phyloP scores from a whole-genome alignment of 1,284 basidiomycete species.

The Puccinia hordei region DNA sequence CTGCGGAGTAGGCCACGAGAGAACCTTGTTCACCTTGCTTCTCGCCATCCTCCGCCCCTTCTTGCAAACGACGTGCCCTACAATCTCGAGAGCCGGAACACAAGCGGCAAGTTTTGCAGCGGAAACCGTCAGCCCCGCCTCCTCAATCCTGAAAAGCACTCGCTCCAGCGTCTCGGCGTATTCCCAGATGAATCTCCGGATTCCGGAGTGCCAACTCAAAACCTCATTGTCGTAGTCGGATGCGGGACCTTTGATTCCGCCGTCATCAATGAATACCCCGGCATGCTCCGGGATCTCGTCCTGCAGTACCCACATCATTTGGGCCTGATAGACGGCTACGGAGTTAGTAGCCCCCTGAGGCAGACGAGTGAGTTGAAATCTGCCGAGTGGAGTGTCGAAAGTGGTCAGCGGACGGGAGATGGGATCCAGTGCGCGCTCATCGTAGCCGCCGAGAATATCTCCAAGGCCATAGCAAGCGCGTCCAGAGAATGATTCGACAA shows the following conservation, averaged over 20 bases:
- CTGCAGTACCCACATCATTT: conserved; percentile 31
- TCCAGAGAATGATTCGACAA: conserved; percentile 22
- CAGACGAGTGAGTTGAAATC: too few relatives aligned
- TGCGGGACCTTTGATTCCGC: conserved; percentile 26
- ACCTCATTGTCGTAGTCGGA: background rate
- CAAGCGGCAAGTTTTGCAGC: background rate
- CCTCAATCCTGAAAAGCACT: conserved; percentile 33
- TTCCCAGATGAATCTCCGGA: conserved; percentile 30
- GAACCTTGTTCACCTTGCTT: conserved; percentile 19
- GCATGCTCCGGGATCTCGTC: conserved; percentile 21
- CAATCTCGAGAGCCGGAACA: conserved; percentile 37
- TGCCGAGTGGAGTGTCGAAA: too few relatives aligned
- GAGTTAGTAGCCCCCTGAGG: background rate
- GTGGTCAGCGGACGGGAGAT: too few relatives aligned
- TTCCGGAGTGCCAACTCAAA: background rate
- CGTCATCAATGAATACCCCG: conserved; percentile 34
- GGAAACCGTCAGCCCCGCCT: conserved; percentile 28
- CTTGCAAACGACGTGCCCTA: conserved; percentile 35
- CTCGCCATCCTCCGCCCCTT: conserved; percentile 2
- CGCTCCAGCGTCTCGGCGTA: conserved; percentile 21
- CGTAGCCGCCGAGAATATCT: background rate
- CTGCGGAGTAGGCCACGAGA: background rate
- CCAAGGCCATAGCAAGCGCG: conserved; percentile 6
- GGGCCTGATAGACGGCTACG: conserved; percentile 30
- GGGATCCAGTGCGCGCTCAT: too few relatives aligned